Percentiles rank a stretch among this genome's conserved stretches.
Evolutionary conservation across 1,139 yeast genomes (phyloP).

Genomic region (Debaryomyces robertsiae): DNA sequence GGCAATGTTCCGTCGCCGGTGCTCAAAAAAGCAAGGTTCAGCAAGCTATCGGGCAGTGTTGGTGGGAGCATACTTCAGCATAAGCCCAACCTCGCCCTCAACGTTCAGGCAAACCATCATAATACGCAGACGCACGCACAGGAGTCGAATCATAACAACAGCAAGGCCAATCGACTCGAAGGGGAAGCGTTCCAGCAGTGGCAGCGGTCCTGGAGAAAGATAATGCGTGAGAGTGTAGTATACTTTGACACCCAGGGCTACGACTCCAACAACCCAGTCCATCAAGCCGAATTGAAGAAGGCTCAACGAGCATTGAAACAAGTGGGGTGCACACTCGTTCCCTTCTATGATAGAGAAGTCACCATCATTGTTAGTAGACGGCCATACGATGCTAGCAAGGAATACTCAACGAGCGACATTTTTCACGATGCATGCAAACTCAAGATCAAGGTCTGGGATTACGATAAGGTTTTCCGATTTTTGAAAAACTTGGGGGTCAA

Average conservation of each 20-base stretch:
- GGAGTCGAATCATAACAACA: slow-evolving; percentile 4
- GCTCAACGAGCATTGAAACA: slow-evolving; percentile 56
- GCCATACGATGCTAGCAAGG: slow-evolving; percentile 22
- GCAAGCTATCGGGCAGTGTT: slow-evolving; percentile 9
- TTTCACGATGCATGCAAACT: slow-evolving; percentile 62
- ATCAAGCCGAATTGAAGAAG: slow-evolving; percentile 52
- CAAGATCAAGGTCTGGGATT: slow-evolving; percentile 82
- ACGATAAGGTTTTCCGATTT: slow-evolving; percentile 82
- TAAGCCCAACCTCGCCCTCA: slow-evolving; percentile 12
- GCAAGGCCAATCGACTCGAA: slow-evolving; percentile 27
- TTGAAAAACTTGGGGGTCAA: slow-evolving; percentile 66
- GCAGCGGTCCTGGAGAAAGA: slow-evolving; percentile 81
- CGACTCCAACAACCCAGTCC: slow-evolving; percentile 43
- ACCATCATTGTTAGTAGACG: slow-evolving; percentile 81
- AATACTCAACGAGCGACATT: slow-evolving; percentile 58
- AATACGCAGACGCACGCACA: slow-evolving; percentile 2
- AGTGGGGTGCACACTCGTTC: slow-evolving; percentile 67
- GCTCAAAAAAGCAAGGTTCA: slow-evolving; percentile 32
- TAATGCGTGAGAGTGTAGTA: slow-evolving; percentile 72
- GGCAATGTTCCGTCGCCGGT: slow-evolving; percentile 46
- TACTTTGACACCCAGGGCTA: slow-evolving; percentile 78
- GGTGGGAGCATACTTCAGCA: slow-evolving; percentile 6
- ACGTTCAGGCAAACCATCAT: slow-evolving; percentile 1
- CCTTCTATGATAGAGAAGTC: slow-evolving; percentile 76
- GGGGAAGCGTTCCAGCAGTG: slow-evolving; percentile 65